phyloP scores from a whole-genome alignment of 2,329 filamentous ascomycete genomes.

The Ascochyta viciae-villosae region DNA sequence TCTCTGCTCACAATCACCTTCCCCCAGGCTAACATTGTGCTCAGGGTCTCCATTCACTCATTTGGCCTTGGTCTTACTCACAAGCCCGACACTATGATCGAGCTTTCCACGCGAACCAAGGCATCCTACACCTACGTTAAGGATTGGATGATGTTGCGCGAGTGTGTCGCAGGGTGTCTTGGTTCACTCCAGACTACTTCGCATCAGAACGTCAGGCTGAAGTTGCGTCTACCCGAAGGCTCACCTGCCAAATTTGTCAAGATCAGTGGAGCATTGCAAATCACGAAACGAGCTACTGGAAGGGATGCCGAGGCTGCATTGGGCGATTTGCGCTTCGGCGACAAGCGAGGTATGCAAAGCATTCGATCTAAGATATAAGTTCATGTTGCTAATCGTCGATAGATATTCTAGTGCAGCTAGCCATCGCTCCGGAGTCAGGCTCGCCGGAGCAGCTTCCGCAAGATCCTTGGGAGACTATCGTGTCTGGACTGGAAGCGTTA shows the following conservation, averaged over 20 bases:
- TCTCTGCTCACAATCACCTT: neutral
- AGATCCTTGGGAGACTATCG: slow-evolving; percentile 96
- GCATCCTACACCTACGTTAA: slow-evolving; percentile 98
- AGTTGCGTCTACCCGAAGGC: slow-evolving; percentile 90
- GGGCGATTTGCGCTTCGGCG: slow-evolving; percentile 91
- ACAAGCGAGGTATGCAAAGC: slow-evolving; percentile 70
- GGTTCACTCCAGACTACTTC: slow-evolving; percentile 91
- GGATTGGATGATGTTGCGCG: slow-evolving; percentile 99
- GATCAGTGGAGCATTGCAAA: slow-evolving; percentile 94
- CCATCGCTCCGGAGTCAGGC: slow-evolving; percentile 85
- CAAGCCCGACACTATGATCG: slow-evolving; percentile 98
- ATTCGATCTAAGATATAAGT: neutral
- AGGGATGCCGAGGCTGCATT: slow-evolving; percentile 91
- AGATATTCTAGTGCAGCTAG: slow-evolving; percentile 92
- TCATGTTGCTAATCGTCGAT: slow-evolving; percentile 38
- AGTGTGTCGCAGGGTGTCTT: slow-evolving; percentile 92
- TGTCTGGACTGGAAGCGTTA: slow-evolving; percentile 91
- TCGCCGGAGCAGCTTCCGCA: slow-evolving; percentile 85
- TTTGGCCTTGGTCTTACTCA: slow-evolving; percentile 96
- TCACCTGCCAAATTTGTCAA: slow-evolving; percentile 99
- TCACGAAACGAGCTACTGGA: slow-evolving; percentile 93
- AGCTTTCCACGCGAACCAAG: slow-evolving; percentile 92
- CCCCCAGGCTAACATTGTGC: slow-evolving; percentile 29
- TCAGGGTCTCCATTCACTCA: slow-evolving; percentile 89
- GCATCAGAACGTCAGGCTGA: slow-evolving; percentile 98